phyloP scores from a whole-genome alignment of 441 rosid genomes.

The Euphorbia schlechtendalii region DNA sequence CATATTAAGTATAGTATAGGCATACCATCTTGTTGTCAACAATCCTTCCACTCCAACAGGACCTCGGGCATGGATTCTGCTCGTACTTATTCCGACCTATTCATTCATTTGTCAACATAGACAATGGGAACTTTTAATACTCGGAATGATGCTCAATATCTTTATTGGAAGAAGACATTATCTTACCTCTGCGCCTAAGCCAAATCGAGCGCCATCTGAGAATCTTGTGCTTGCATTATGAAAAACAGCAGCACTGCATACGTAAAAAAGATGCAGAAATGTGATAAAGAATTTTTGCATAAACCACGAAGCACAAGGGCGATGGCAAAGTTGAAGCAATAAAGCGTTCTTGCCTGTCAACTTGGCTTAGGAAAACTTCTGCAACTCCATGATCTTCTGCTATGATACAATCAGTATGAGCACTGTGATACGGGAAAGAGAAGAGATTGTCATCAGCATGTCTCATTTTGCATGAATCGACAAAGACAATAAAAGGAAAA shows the following conservation, averaged over 20 bases:
- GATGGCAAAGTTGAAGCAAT: too few species aligned
- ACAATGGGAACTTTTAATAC: slow-evolving; percentile 3
- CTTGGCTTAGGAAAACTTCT: slow-evolving; percentile 64
- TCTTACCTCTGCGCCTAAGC: slow-evolving; percentile 99
- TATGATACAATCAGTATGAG: slow-evolving; percentile 89
- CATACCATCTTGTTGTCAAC: slow-evolving; percentile 89
- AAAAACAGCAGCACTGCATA: slow-evolving; percentile 92
- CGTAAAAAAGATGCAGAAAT: too few species aligned
- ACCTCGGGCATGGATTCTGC: slow-evolving; percentile 98
- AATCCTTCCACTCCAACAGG: slow-evolving; percentile 98
- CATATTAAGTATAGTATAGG: too few species aligned
- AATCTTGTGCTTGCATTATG: slow-evolving; percentile 99
- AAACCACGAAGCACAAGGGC: too few species aligned
- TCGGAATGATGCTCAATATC: not conserved
- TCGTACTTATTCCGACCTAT: slow-evolving; percentile 96
- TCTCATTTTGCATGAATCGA: not conserved
- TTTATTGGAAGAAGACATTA: slow-evolving; percentile 2
- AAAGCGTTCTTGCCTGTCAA: slow-evolving; percentile 58
- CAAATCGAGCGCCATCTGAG: slow-evolving; percentile 91
- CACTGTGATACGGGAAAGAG: slow-evolving; percentile 42
- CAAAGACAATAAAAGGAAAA: not conserved
- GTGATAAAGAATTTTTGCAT: too few species aligned
- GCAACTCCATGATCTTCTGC: slow-evolving; percentile 69
- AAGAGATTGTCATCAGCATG: not conserved
- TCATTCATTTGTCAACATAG: slow-evolving; percentile 17